Base-by-base conservation (phyloP, 75 land plant genomes). In the Adiantum capillusveneris region DNA sequence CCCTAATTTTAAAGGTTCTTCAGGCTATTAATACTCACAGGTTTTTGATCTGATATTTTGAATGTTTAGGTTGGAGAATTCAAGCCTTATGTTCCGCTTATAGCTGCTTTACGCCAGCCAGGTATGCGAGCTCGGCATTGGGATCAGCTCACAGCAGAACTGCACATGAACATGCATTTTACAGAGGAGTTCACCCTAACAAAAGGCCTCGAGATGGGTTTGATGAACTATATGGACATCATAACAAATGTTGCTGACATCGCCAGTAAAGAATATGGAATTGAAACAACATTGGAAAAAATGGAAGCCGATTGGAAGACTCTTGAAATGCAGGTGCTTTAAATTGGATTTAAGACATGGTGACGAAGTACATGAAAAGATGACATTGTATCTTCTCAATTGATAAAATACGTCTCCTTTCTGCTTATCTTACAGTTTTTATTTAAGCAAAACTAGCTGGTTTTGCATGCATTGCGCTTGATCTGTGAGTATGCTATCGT, bases 111-210 rank as follows among this genome's bases (percentile, higher is more conserved):
- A 14, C 68, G 70, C 3, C 59, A 63, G 34, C 31, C 60, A 21
- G 75, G 75, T 41, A 72, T 72, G 75, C 52, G 69, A 13, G 70
- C 59, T 11, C 70, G 75, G 13, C 75, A 72, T 27, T 72, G 75
- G 75, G 64, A 72, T 18, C 57, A 60, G n/a, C 71, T 72, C 13
- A 57, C 75, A 14, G 31, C 37, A 6, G 44, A 29, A 12, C 39
- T 72, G 30, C 44, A 65, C 7, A 31, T 66, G 57, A 46, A 60
- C 43, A n/a, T 72, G 44, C 69, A 66, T 22, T 57, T 67, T 22
- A 60, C 12, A 34, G 36, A 44, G 26, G 63, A 58, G 2, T 72
- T 72, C 58, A 72, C 58, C 31, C 25, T 72, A 26, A 26, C 54
- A 31, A 65, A 48, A 29, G 75, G 56, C 5, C 50, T 72, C 12